Evolutionary conservation across 768 basidiomycete species (phyloP).

Genomic region (Kwoniella botswanensis): DNA sequence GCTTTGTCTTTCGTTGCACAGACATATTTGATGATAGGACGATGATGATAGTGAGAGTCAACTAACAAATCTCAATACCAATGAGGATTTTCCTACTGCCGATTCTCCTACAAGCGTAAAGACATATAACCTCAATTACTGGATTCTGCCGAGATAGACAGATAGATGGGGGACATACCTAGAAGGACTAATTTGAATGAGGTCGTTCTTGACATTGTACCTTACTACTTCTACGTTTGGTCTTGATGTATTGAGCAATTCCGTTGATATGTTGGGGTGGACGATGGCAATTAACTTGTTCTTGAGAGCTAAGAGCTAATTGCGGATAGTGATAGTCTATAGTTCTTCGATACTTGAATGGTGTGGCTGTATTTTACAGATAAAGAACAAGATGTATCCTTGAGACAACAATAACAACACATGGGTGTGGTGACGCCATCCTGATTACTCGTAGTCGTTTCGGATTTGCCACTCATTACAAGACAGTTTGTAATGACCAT

Average conservation of each 20-base stretch:
- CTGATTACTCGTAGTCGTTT: neutral
- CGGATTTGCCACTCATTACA: constrained; percentile 13
- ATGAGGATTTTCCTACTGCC: constrained; percentile 90
- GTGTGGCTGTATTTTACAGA: neutral
- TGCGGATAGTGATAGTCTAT: neutral
- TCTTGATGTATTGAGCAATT: neutral
- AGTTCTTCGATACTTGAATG: neutral
- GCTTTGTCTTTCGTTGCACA: neutral
- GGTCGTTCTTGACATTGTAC: constrained; percentile 67
- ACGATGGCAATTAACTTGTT: too few relatives aligned
- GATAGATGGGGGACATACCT: constrained; percentile 63
- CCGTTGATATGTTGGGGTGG: neutral
- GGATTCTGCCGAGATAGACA: neutral
- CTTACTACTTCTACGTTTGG: constrained; percentile 39
- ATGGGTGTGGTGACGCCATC: constrained; percentile 17
- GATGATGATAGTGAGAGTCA: neutral
- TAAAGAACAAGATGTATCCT: neutral
- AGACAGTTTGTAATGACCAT: neutral
- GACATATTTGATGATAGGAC: neutral
- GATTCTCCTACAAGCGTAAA: constrained; percentile 74
- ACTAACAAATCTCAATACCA: constrained; percentile 91
- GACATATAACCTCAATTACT: too few relatives aligned
- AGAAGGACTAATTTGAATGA: constrained; percentile 93
- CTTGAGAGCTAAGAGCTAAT: too few relatives aligned
- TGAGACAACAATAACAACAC: constrained; percentile 8